Evolutionary conservation across 345 rosid species (phyloP), one percentile per base, ranked within the genome.

Genomic region (Mercurialis annua): DNA sequence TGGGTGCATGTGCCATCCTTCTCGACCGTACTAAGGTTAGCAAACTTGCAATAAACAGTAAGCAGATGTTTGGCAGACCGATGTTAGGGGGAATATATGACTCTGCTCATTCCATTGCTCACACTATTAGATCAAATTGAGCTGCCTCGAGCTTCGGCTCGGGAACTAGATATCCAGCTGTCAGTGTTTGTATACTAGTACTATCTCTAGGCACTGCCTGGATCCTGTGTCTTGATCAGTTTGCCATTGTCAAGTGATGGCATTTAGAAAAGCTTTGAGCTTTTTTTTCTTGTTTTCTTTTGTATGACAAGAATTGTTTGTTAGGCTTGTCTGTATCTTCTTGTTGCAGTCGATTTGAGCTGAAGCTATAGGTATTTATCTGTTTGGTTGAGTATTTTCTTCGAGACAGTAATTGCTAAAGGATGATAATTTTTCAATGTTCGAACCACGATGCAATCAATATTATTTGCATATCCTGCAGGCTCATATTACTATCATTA

Each of bases 1-100:
- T 86, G 29, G 96, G 85, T 55, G 71, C 81, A 70, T 91, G 97
- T 70, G 85, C 84, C 7, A 77, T 86, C 24, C 61, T 87, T 36
- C 74, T 89, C 67, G 98, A 94, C 76, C 96, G 97, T 29, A 76
- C 71, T 55, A 82, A 80, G 77, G 86, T 89, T 44, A 81, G 87
- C 65, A 83, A 83, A 65, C 69, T 94, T 73, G 89, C 96, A 31
- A 85, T 86, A 67, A 77, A n/a, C 92, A 20, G 72, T 89, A 65
- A 86, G 85, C 24, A 80, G 83, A 68, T 81, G 92, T 66, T 77
- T 89, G 81, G 57, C 56, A 6, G 69, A 63, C n/a, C 42, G 53
- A 17, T 33, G 58, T 47, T 59, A 65, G 55, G 43, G 38, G 23
- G 36, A 30, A 31, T 38, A 21, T 34, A 1, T 18, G 5, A 14